phyloP scores from a whole-genome alignment of 305 asterid genomes.

The Fraxinus albicans region DNA sequence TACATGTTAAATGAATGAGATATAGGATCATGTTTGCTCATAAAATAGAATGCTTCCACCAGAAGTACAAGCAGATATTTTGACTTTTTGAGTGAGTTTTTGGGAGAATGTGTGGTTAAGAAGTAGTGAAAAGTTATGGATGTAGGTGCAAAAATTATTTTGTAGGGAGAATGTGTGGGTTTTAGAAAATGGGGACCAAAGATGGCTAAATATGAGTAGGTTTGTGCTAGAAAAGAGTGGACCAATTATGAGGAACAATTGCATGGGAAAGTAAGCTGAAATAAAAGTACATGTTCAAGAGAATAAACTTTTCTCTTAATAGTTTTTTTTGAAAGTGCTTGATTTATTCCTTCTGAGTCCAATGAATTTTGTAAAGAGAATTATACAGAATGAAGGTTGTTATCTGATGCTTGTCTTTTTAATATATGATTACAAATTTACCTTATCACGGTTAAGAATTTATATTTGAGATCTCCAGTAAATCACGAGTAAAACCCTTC shows the following conservation, averaged over 20 bases:
- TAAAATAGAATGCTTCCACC: not conserved
- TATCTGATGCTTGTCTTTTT: not conserved
- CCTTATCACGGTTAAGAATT: not conserved
- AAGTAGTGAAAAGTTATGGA: not conserved
- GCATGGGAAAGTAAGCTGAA: not conserved
- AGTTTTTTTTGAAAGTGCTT: not conserved
- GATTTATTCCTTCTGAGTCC: not conserved
- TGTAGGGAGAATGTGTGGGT: not conserved
- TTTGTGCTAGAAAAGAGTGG: not conserved
- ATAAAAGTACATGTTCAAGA: not conserved
- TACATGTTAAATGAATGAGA: not conserved
- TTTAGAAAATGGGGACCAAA: not conserved
- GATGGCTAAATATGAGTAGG: not conserved
- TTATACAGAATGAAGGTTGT: not conserved
- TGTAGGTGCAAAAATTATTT: not conserved
- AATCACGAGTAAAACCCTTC: not conserved
- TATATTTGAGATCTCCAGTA: not conserved
- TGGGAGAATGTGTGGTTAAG: not conserved
- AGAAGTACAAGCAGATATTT: not conserved
- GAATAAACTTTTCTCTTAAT: not conserved
- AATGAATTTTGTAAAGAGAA: not conserved
- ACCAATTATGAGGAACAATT: not conserved
- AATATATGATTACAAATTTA: not conserved
- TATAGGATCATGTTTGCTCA: not conserved
- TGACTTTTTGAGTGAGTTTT: not conserved